Percentiles rank a stretch among this genome's conserved stretches.
Conservation (phyloP, 306 rosid genomes). For the Corylus americana region DNA sequence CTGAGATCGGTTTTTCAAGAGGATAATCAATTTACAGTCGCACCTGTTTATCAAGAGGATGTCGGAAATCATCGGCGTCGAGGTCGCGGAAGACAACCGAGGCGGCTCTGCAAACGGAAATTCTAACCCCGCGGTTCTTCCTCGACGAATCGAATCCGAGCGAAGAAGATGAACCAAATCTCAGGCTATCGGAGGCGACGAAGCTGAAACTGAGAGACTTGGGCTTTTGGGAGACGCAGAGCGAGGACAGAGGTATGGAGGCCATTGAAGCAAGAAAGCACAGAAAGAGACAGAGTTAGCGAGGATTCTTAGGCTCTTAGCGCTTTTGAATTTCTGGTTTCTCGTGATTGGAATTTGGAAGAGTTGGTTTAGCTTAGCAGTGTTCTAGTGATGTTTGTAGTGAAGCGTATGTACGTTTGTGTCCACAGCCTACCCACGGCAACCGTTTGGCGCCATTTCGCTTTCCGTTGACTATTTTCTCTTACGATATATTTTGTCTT, state of each 20-base stretch:
- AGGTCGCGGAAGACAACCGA: conserved; percentile 68
- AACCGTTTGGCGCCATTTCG: conserved; percentile 61
- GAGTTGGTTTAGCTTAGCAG: not conserved
- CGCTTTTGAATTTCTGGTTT: not conserved
- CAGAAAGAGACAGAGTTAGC: not conserved
- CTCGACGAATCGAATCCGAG: conserved; percentile 26
- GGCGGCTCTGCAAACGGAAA: conserved; percentile 54
- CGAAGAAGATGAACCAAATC: conserved; percentile 20
- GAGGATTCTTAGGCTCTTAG: not conserved
- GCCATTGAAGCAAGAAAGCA: conserved; percentile 54
- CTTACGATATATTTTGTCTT: not conserved
- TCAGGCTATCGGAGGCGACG: conserved; percentile 29
- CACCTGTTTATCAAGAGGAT: conserved; percentile 92
- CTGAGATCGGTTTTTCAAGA: not conserved
- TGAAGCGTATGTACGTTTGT: conserved; percentile 29
- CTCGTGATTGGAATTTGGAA: not conserved
- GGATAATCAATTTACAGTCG: not conserved
- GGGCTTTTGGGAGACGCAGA: conserved; percentile 44
- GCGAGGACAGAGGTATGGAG: conserved; percentile 52
- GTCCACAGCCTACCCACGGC: conserved; percentile 62
- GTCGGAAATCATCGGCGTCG: conserved; percentile 95
- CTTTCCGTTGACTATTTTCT: conserved; percentile 55
- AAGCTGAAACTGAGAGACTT: conserved; percentile 28
- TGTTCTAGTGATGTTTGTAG: not conserved
- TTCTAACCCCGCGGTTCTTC: conserved; percentile 26